A percentile compares a stretch with the other conserved stretches of the same genome.
Evolutionary conservation across 2,329 filamentous ascomycete genomes (phyloP).

Genomic region (Lasiodiplodia gonubiensis): DNA sequence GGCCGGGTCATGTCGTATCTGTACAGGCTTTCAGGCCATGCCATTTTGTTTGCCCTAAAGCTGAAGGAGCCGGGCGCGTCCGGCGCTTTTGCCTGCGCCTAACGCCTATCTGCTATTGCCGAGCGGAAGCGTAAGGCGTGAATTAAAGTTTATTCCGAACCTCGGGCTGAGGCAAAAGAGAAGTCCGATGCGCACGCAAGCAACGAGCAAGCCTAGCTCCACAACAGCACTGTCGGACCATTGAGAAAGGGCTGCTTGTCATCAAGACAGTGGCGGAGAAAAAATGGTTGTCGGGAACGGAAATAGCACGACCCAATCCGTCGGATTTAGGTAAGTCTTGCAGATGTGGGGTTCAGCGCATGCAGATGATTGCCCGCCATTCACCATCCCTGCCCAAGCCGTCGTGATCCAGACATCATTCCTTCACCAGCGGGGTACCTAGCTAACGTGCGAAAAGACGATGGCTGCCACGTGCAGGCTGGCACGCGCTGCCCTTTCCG

Average conservation of each 20-base stretch:
- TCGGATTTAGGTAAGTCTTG: constrained; percentile 16
- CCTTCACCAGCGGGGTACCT: constrained; percentile 10
- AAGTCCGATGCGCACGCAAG: not conserved
- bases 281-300: not conserved
- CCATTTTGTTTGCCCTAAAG: not conserved
- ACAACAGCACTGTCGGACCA: not conserved
- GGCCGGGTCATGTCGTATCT: not conserved
- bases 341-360: constrained; percentile 18
- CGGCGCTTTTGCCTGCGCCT: not conserved
- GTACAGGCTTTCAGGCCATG: not conserved
- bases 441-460: not conserved
- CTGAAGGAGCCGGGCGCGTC: not conserved
- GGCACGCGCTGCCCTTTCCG: not conserved
- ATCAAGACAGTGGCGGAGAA: not conserved
- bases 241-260: not conserved
- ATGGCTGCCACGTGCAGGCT: not conserved
- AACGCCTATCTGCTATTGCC: not conserved
- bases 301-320: constrained; percentile 9
- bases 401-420: constrained; percentile 1
- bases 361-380: constrained; percentile 19
- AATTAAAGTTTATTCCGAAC: not conserved
- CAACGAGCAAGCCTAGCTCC: not conserved
- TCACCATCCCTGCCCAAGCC: constrained; percentile 1
- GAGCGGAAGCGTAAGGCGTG: not conserved
- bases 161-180: not conserved